Base-by-base conservation (phyloP, 1,139 yeast species). In the Nakaseomyces sp. region DNA sequence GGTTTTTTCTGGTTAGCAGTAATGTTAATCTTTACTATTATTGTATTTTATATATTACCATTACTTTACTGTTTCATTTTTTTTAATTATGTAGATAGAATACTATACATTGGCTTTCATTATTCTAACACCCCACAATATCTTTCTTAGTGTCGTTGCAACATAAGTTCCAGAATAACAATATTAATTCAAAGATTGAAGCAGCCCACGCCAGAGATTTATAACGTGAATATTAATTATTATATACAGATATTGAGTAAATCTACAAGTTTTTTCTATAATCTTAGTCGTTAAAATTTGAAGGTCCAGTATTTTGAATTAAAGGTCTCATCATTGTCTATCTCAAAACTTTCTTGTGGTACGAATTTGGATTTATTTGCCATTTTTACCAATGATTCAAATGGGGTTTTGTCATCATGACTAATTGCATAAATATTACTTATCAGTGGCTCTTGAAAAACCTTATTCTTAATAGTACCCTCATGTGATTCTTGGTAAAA, bases 351-450 rank as follows among this genome's bases (percentile, higher is more conserved):
- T 6, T 15, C 12, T 29, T 17, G 10, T 7, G 18, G 12, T 6
- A 15, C 5, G 18, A 10, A 5, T 6, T 15, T 12, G 13, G 24
- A 9, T 12, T 10, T 32, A 12, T 17, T 17, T 18, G 12, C 24
- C 4, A 9, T 5, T 18, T 19, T 17, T 6, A 5, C 16, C 36
- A 32, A 18, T 8, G 36, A 18, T 5, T 17, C 36, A 19, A 18
- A 15, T n/a, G 36, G n/a, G 9, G 13, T 5, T 13, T n/a, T 7
- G 8, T 28, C 28, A 19, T 19, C 19, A 29, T 28, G 41, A 1
- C 20, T 17, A 5, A 39, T 18, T 29, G 36, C 18, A 42, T 61
- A 61, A 3, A 60, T 53, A 3, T 55, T 50, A 24, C 59, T 53
- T 7, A 61, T 46, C 4, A 60, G 28, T 1, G 57, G 57, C 15